phyloP scores from a whole-genome alignment of 2,329 filamentous ascomycete species.

The Botryotinia globosa region DNA sequence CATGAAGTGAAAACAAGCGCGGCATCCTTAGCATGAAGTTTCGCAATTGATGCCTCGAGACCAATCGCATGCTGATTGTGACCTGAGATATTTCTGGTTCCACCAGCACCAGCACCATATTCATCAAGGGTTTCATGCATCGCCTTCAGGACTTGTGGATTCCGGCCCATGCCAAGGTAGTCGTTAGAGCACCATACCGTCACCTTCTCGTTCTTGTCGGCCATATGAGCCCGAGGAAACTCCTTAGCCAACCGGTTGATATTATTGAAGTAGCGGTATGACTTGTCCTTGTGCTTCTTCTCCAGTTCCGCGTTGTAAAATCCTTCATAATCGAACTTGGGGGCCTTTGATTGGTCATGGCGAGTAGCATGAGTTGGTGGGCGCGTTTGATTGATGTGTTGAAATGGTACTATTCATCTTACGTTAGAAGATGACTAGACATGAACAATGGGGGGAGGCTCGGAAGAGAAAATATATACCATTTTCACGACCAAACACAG shows the following conservation, averaged over 20 bases:
- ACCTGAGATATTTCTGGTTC: constrained; percentile 95
- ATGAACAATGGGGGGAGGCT: not conserved
- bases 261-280: constrained; percentile 99
- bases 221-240: constrained; percentile 92
- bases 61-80: constrained; percentile 93
- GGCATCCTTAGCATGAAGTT: constrained; percentile 86
- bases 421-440: not conserved
- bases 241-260: constrained; percentile 97
- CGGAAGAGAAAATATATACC: constrained; percentile 42
- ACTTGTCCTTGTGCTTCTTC: constrained; percentile 99
- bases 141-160: constrained; percentile 76
- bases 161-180: constrained; percentile 96
- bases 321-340: constrained; percentile 82
- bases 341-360: constrained; percentile 37
- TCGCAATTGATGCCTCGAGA: constrained; percentile 77
- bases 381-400: constrained; percentile 26
- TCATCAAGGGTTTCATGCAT: constrained; percentile 96
- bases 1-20: constrained; percentile 96
- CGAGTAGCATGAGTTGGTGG: constrained; percentile 29
- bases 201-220: constrained; percentile 76
- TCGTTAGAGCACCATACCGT: constrained; percentile 99
- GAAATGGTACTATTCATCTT: constrained; percentile 39
- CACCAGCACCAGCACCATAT: constrained; percentile 92
- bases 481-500: constrained; percentile 49
- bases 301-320: constrained; percentile 89